Conservation (phyloP, 352 stramenopile species). For the Pythium rishiriense region DNA sequence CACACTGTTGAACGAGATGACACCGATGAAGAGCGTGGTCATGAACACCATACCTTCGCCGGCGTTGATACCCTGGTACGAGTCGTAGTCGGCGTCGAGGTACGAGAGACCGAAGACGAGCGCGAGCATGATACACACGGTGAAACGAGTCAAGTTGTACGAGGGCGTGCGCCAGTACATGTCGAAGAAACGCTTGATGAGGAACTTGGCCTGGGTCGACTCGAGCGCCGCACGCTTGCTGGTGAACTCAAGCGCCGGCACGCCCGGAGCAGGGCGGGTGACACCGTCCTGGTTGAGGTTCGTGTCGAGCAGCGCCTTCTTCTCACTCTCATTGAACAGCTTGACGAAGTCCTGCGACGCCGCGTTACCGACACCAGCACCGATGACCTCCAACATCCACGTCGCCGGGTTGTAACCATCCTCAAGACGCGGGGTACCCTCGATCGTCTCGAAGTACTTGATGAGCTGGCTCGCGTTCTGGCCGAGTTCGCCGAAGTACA, state of each 20-base stretch:
- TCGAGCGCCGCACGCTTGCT: slow-evolving; percentile 19
- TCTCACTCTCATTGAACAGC: slow-evolving; percentile 16
- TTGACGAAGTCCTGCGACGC: slow-evolving; percentile 30
- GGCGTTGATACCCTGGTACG: slow-evolving; percentile 30
- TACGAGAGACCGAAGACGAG: slow-evolving; percentile 67
- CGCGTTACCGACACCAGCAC: slow-evolving; percentile 43
- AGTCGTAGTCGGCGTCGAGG: slow-evolving; percentile 23
- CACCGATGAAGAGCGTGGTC: slow-evolving; percentile 60
- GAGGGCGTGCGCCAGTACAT: slow-evolving; percentile 60
- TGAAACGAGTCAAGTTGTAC: slow-evolving; percentile 75
- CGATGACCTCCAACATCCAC: slow-evolving; percentile 42
- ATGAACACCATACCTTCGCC: slow-evolving; percentile 73
- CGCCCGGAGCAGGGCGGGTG: neutral
- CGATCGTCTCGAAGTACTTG: slow-evolving; percentile 49
- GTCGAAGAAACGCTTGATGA: slow-evolving; percentile 21
- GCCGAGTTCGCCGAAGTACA: slow-evolving; percentile 26
- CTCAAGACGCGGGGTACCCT: slow-evolving; percentile 33
- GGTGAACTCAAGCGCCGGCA: slow-evolving; percentile 17
- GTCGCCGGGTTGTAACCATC: slow-evolving; percentile 44
- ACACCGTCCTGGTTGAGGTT: slow-evolving; percentile 15
- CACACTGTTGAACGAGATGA: slow-evolving; percentile 65
- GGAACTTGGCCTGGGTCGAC: slow-evolving; percentile 26
- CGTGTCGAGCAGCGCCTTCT: slow-evolving; percentile 9
- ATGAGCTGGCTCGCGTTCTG: slow-evolving; percentile 26
- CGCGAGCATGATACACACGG: slow-evolving; percentile 53